Evolutionary conservation across 257 asterid genomes (phyloP), one percentile per base, ranked within the genome.

Genomic region (Parsonsia alboflavescens): DNA sequence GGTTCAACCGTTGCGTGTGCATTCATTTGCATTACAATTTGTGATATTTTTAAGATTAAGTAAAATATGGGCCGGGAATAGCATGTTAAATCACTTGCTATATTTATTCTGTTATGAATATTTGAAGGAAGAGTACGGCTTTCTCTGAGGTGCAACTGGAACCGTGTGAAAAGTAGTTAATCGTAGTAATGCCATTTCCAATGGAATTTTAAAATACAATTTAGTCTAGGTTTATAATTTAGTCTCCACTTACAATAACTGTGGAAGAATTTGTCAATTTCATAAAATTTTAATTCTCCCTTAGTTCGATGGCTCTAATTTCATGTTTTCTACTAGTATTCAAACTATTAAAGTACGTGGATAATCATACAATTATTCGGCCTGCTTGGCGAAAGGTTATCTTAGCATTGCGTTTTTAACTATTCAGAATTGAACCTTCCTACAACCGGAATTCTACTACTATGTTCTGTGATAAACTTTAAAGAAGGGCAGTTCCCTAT

Each of bases 11-110:
- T 65, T 65, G 39, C 50, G 28, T 39, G 17, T 65, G 50, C 50
- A 65, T 19, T 39, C 28, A 65, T 65, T 65, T 65, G 70, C 70
- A 39, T 39, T 65, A 45, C 21, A 65, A 17, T 52, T 52, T 17
- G 24, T 59, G 36, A 12, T 10, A 39, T 65, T 16, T 16, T 65
- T 65, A 65, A 39, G 17, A 39, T 39, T 65, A 65, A 33, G 50
- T 45, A 0, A 39, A 39, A 39, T 39, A 8, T 17, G 50, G 30
- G 12, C 15, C 7, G 13, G 46, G 46, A 63, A 33, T 63, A 33
- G 50, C 49, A 39, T 65, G 49, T 39, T 39, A 33, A 65, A 39
- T 39, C 2, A 10, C 5, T 39, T 65, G 16, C 50, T 11, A 7
- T 49, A 21, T 65, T 65, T 7, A 64, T 17, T 39, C 50, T 65